Evolutionary conservation across 345 rosid species (phyloP), one percentile per base, ranked within the genome.

Genomic region (Schrenkiella parvula): DNA sequence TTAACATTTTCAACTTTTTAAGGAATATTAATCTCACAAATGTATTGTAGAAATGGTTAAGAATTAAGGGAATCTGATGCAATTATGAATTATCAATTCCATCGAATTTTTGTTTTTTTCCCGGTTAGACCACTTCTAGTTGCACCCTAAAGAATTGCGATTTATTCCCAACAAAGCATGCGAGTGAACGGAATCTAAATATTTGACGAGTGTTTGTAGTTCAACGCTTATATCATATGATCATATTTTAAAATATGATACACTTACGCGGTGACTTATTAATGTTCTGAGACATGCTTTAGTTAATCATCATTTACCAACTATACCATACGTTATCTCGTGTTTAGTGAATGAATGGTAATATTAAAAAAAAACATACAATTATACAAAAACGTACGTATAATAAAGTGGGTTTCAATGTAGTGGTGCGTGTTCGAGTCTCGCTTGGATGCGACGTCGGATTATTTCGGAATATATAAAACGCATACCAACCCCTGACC

Each of bases 211-310:
- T 64, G 2, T 32, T 42, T 43, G 22, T 11, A 11, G 32, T 22
- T 54, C 64, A 72, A 64, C 57, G 8, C 21, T 23, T 23, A 42
- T 54, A 54, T 68, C 11, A 18, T 43, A 42, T 28, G 14, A 32
- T 15, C 1, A 2, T 31, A 43, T 14, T 68, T 68, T 54, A 41
- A 41, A 11, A n/a, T 21, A 35, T 48, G 12, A 50, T 28, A 14
- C 14, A 15, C 41, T 62, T 41, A 26, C 34, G 3, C 22, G 47
- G 37, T 42, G 63, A 31, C 55, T 51, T 32, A 43, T 29, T 62
- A 52, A 53, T 43, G 76, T 43, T 64, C n/a, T 32, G 76, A 22
- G 64, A 44, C 77, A 72, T 54, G 70, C 57, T 57, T 54, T 72
- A 44, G 0, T 44, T 43, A 43, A 52, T 43, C 21, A 63, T 43